Conservation (phyloP, 148 eudicot genomes). For the Cornus florida region DNA sequence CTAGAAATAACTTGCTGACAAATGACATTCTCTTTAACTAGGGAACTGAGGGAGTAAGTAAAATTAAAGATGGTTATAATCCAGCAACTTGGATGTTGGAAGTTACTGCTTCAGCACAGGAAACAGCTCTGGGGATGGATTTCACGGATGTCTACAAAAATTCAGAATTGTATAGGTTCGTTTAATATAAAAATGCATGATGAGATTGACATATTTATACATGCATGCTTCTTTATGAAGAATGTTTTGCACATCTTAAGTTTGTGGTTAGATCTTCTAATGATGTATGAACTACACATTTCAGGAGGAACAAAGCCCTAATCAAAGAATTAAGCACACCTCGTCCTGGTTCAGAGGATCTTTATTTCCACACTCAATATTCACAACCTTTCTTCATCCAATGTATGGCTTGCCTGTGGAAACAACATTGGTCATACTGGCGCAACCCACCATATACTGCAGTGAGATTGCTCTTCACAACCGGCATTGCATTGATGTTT, state of each 20-base stretch:
- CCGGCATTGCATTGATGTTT: not conserved
- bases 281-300: not conserved
- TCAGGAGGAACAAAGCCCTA: not conserved
- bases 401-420: not conserved
- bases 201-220: not conserved
- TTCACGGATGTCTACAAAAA: not conserved
- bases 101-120: not conserved
- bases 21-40: not conserved
- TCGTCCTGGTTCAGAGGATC: not conserved
- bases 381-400: not conserved
- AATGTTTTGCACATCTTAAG: no score
- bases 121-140: not conserved
- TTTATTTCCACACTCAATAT: not conserved
- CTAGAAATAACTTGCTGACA: not conserved
- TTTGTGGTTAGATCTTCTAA: not conserved
- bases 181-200: not conserved
- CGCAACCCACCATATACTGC: not conserved
- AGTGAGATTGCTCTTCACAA: not conserved
- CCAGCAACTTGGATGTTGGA: not conserved
- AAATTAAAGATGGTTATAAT: not conserved
- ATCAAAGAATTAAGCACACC: not conserved
- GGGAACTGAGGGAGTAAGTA: not conserved
- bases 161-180: not conserved
- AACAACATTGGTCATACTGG: not conserved
- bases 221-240: no score